Evolutionary conservation across 139 green algal genomes (phyloP), one percentile per base, ranked within the genome.

Genomic region (Tetraselmis striata): DNA sequence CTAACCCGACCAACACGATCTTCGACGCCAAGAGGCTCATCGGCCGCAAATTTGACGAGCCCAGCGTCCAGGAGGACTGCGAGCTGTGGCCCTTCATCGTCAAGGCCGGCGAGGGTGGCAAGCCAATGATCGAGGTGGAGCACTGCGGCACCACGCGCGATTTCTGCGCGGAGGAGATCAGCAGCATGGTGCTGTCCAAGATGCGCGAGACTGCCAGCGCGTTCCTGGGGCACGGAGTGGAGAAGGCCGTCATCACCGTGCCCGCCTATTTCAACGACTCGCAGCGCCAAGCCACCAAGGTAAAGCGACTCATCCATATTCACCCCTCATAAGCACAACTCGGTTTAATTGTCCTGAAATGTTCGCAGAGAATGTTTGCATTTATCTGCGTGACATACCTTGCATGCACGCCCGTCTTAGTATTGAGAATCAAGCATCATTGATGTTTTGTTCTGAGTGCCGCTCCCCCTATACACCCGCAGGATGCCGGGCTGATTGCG

Each of bases 191-290:
- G n/a, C 32, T 81, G 26, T 31, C 78, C 1, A 59, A 59, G 31
- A 28, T 81, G 78, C 24, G 27, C 28, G 27, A 59, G 24, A 79
- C 28, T 59, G 83, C 85, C 1, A 28, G 83, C 31, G 28, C 80
- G 23, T 90, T 84, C 83, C 30, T 90, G 29, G 82, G 77, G 0
- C 31, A 80, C 32, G 32, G 23, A 26, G 85, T 87, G 2, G 81
- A 25, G 5, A 81, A 87, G 27, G 83, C 83, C 26, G 87, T 90
- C 29, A 45, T 90, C 32, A 90, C 87, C 23, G 85, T 89, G 59
- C 86, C 86, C 2, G 86, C 86, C 2, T 87, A 86, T 78, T 89
- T 89, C 77, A 89, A 84, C 77, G 80, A 89, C 82, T 59, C 45
- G 5, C 85, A 88, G 77, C 75, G 85, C 30, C 30, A 79, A 29